Percentiles rank a stretch among this genome's conserved stretches.
Conservation (phyloP, 1,139 yeast genomes). For the Candida mesenterica region DNA sequence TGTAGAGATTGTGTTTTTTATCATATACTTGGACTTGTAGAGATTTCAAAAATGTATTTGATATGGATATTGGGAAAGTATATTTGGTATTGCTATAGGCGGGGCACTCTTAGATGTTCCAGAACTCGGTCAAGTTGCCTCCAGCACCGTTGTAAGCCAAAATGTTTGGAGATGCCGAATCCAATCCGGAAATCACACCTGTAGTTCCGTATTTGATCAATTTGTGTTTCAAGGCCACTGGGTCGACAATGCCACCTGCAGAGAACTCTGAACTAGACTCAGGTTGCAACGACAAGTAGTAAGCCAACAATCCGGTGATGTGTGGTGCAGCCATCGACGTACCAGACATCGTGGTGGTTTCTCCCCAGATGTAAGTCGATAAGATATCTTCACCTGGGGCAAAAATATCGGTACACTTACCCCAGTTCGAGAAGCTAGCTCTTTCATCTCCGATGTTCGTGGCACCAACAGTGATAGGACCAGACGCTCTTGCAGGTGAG, state of each 20-base stretch:
- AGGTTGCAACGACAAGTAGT: constrained; percentile 43
- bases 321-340: constrained; percentile 49
- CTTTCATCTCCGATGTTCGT: constrained; percentile 35
- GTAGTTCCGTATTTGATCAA: constrained; percentile 39
- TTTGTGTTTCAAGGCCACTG: constrained; percentile 34
- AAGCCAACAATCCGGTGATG: constrained; percentile 40
- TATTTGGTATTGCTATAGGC: too few relatives aligned
- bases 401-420: constrained; percentile 44
- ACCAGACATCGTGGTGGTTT: constrained; percentile 37
- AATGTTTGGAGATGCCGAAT: constrained; percentile 20
- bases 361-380: constrained; percentile 40
- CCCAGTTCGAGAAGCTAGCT: constrained; percentile 45
- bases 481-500: constrained; percentile 44
- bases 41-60: too few relatives aligned
- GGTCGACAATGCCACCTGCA: constrained; percentile 22
- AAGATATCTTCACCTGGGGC: constrained; percentile 46
- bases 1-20: too few relatives aligned
- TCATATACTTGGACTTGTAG: too few relatives aligned
- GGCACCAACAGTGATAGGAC: constrained; percentile 48
- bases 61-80: too few relatives aligned
- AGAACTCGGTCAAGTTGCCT: constrained; percentile 21
- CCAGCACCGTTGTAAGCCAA: constrained; percentile 29
- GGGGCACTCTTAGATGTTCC: constrained; percentile 11
- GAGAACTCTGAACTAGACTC: constrained; percentile 35
- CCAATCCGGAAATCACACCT: constrained; percentile 27